A percentile compares a stretch with the other conserved stretches of the same genome.
Evolutionary conservation across 306 rosid species (phyloP).

Genomic region (Gynostemma pentaphyllum): DNA sequence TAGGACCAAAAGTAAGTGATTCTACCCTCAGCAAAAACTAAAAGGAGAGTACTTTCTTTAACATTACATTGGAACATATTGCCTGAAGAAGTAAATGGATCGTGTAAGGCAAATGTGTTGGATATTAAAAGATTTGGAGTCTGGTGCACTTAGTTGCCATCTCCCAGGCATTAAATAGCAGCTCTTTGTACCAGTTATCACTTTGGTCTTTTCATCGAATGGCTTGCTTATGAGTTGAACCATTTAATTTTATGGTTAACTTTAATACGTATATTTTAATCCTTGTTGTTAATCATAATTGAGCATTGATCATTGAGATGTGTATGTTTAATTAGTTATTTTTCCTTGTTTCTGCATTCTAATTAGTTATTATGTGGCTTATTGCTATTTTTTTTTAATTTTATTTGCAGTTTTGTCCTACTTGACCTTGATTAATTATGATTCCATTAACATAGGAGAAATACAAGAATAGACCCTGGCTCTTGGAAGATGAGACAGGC

Average conservation of each 20-base stretch:
- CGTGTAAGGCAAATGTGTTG: neutral
- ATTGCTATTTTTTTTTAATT: neutral
- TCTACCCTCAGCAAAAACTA: neutral
- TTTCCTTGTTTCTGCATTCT: neutral
- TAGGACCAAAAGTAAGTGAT: neutral
- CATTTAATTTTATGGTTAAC: neutral
- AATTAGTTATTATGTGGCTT: neutral
- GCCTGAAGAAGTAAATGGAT: neutral
- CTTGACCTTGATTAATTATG: neutral
- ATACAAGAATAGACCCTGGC: conserved; percentile 93
- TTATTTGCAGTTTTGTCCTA: neutral
- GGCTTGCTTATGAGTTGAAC: neutral
- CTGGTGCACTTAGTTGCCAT: neutral
- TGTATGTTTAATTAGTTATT: neutral
- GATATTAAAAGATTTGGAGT: neutral
- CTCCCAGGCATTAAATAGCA: neutral
- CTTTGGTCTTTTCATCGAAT: neutral
- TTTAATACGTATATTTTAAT: neutral
- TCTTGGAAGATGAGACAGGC: conserved; percentile 94
- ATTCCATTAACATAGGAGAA: conserved; percentile 47
- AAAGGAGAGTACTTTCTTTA: neutral
- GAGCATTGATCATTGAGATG: neutral
- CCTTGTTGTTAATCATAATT: neutral
- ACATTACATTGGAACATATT: neutral
- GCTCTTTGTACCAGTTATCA: neutral